Percentiles rank a stretch among this genome's conserved stretches.
phyloP scores from a whole-genome alignment of 2,329 filamentous ascomycete species.

The Dactylellina leptospora region DNA sequence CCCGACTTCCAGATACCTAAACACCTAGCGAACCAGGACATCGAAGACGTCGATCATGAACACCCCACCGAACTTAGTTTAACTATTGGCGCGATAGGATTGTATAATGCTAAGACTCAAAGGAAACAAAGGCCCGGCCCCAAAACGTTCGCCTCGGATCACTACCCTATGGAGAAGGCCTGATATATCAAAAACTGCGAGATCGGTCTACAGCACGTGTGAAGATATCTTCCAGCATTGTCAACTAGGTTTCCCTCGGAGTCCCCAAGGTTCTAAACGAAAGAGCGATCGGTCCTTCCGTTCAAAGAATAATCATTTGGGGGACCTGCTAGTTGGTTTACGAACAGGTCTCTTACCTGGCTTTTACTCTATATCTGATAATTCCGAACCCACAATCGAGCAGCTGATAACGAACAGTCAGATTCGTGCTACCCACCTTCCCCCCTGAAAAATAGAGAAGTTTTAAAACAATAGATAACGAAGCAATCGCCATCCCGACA shows the following conservation, averaged over 20 bases:
- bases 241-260: no score
- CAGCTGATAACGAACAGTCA: neutral
- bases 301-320: slow-evolving; percentile 20
- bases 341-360: slow-evolving; percentile 8
- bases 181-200: no score
- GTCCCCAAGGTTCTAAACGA: no score
- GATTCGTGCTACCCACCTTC: neutral
- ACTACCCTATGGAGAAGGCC: slow-evolving; percentile 8
- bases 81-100: no score
- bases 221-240: neutral
- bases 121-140: no score
- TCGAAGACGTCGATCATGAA: slow-evolving; percentile 7
- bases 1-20: neutral
- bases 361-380: slow-evolving; percentile 4
- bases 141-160: no score
- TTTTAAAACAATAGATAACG: neutral
- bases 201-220: no score
- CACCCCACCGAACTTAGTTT: no score
- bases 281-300: no score
- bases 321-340: slow-evolving; percentile 26
- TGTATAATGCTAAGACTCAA: no score
- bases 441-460: neutral
- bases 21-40: slow-evolving; percentile 8
- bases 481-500: slow-evolving; percentile 2
- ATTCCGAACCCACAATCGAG: neutral